Evolutionary conservation across 176 grass and related monocot species (phyloP).

Genomic region (Musa beccarii): DNA sequence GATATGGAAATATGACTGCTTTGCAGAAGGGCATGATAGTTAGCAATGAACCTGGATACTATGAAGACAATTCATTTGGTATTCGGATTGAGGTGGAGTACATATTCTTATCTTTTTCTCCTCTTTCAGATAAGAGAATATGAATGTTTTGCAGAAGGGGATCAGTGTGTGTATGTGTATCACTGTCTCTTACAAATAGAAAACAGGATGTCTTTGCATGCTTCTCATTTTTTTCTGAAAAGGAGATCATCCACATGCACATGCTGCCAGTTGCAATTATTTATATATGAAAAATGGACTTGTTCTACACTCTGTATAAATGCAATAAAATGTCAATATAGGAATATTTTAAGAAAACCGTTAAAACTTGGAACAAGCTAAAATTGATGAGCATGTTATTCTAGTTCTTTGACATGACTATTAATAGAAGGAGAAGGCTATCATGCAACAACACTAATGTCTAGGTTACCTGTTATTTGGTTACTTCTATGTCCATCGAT

Average conservation of each 20-base stretch:
- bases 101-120: neutral
- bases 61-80: slow-evolving; percentile 90
- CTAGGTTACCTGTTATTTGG: neutral
- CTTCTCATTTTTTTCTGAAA: too few species aligned
- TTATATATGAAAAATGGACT: neutral
- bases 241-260: too few species aligned
- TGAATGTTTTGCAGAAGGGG: neutral
- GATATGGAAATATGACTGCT: slow-evolving; percentile 75
- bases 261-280: too few species aligned
- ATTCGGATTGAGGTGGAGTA: slow-evolving; percentile 86
- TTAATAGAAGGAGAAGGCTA: neutral
- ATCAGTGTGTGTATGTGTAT: neutral
- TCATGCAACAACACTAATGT: neutral
- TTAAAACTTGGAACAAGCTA: neutral
- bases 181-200: neutral
- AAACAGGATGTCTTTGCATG: too few species aligned
- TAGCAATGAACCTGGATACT: slow-evolving; percentile 98
- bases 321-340: neutral
- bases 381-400: neutral
- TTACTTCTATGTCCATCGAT: neutral
- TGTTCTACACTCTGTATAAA: neutral
- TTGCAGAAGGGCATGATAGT: slow-evolving; percentile 96
- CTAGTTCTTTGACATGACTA: neutral
- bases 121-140: neutral
- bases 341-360: neutral